Evolutionary conservation across 116 monocot species (phyloP).

Genomic region (Cymodocea nodosa): DNA sequence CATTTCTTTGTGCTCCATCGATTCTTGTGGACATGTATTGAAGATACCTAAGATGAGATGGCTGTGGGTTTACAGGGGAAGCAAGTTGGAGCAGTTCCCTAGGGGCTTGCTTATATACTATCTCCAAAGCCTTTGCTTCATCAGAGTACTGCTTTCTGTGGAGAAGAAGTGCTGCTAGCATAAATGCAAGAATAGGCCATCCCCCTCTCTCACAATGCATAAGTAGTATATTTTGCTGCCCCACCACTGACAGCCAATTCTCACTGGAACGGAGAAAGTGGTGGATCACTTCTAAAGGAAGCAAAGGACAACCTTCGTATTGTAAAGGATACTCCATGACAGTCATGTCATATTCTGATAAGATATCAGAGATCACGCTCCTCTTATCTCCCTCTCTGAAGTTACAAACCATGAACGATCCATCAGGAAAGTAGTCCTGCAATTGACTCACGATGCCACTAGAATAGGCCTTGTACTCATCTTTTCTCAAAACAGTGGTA

Average conservation of each 20-base stretch:
- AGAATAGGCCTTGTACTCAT: conserved; percentile 44
- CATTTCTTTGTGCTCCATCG: conserved; percentile 25
- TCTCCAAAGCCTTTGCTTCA: conserved; percentile 69
- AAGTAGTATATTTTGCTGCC: conserved; percentile 47
- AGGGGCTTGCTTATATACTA: conserved; percentile 81
- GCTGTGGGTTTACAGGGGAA: conserved; percentile 47
- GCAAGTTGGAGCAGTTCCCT: conserved; percentile 37
- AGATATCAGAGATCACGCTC: conserved; percentile 32
- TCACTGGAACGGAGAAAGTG: conserved; percentile 66
- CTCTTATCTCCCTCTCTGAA: conserved; percentile 31
- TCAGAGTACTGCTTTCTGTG: conserved; percentile 56
- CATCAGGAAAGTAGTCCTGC: conserved; percentile 38
- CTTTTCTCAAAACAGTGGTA: conserved; percentile 31
- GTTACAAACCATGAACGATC: conserved; percentile 62
- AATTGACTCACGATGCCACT: conserved; percentile 41
- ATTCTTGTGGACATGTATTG: conserved; percentile 45
- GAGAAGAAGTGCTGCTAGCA: conserved; percentile 81
- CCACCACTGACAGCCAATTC: conserved; percentile 53
- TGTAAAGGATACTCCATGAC: conserved; percentile 59
- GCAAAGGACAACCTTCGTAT: conserved; percentile 56
- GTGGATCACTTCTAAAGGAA: conserved; percentile 50
- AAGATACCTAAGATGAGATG: conserved; percentile 94
- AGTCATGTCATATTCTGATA: conserved; percentile 35
- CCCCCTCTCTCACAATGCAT: conserved; percentile 83
- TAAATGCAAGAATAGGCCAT: conserved; percentile 84